Evolutionary conservation across 108 stramenopile species (phyloP).

Genomic region (Fragilaria radians): DNA sequence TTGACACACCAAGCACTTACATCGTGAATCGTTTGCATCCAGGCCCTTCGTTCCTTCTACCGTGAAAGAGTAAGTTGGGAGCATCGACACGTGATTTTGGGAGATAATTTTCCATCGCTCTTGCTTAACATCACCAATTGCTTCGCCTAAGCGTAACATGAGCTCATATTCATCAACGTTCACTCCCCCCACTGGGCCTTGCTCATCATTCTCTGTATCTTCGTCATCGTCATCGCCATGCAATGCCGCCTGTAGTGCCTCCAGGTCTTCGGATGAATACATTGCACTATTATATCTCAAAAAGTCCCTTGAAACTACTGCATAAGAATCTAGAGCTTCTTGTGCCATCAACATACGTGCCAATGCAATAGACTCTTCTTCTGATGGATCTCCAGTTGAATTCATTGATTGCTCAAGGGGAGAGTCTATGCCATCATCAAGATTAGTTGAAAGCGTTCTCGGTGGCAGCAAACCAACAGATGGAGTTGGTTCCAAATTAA

Average conservation of each 20-base stretch:
- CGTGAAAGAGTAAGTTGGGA: slow-evolving; percentile 39
- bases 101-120: slow-evolving; percentile 75
- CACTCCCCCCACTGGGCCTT: slow-evolving; percentile 21
- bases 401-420: too few relatives aligned
- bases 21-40: slow-evolving; percentile 63
- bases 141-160: slow-evolving; percentile 66
- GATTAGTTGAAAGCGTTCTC: too few relatives aligned
- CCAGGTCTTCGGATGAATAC: slow-evolving; percentile 71
- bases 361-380: slow-evolving; percentile 71
- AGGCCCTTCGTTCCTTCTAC: slow-evolving; percentile 24
- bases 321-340: slow-evolving; percentile 82
- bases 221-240: slow-evolving; percentile 45
- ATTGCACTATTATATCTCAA: slow-evolving; percentile 56
- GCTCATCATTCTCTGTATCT: slow-evolving; percentile 21
- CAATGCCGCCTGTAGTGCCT: slow-evolving; percentile 69
- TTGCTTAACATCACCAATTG: slow-evolving; percentile 78
- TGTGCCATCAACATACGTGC: slow-evolving; percentile 86
- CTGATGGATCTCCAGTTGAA: slow-evolving; percentile 6
- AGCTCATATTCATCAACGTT: slow-evolving; percentile 41
- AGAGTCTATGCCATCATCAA: too few relatives aligned
- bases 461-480: background rate
- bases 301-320: slow-evolving; percentile 32
- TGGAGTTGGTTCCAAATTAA: slow-evolving; percentile 3
- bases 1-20: slow-evolving; percentile 89
- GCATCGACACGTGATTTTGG: slow-evolving; percentile 40